Base-by-base conservation (phyloP, 2,329 filamentous ascomycete genomes). In the Davidsoniella virescens region DNA sequence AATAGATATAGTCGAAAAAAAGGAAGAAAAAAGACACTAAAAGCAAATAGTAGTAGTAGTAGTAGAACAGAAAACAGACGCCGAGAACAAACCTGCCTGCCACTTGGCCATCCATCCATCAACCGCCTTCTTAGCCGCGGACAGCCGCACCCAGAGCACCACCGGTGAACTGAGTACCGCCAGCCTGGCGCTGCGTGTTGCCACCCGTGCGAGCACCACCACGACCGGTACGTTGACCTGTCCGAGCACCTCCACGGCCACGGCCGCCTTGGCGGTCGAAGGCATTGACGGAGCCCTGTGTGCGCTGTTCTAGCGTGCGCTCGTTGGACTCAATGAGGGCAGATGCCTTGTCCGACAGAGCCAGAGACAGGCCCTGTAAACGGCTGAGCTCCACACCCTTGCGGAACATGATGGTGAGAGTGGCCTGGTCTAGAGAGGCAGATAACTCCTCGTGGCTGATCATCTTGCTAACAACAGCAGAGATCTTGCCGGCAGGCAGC, bases 381-480 rank as follows among this genome's bases (percentile, higher is more conserved):
- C 93, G 81, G 62, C 87, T 94, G 56, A 98, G 79, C 74, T 98
- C 93, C 55, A 98, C 92, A 53, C 92, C 93, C 80, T 98, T 96
- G 67, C 92, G 84, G 85, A 98, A 98, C 70, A 96, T 92, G 67
- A 98, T 87, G 47, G 87, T 93, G 58, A 84, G 82, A 61, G 93
- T 95, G 68, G 98, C 90, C 70, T 98, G 92, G 71, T 98, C 93
- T 25, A 98, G 79, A 37, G 92, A 93, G 41, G 92, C 92, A 8
- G 85, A 86, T 46, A 98, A 81, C 68, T 98, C 92, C 69, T 98
- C 92, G 71, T 98, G 92, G 61, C 87, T 94, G 66, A 98, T 96
- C 92, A 98, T 98, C 73, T 94, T 94, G 75, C 87, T 94, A 61
- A 98, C 80, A 51, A 98, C 81, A 36, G 92, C 87, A n/a, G 84